Conservation (phyloP, 1,284 basidiomycete genomes). For the Papiliotrema terrestris region DNA sequence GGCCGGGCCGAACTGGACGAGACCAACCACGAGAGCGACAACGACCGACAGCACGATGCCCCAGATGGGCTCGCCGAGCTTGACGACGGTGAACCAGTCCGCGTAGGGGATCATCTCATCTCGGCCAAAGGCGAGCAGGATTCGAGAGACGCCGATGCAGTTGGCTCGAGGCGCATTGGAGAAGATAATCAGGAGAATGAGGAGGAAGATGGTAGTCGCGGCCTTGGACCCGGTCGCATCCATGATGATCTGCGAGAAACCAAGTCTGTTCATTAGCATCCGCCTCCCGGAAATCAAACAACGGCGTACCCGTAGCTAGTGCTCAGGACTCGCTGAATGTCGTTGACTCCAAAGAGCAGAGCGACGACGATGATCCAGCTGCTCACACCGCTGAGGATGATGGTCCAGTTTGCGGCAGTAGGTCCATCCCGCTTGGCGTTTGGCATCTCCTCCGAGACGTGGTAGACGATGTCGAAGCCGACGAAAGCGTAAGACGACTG, state of each 20-base stretch:
- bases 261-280: conserved; percentile 54
- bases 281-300: background rate
- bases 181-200: conserved; percentile 27
- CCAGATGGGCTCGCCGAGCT: conserved; percentile 24
- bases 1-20: conserved; percentile 26
- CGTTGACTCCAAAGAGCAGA: conserved; percentile 63
- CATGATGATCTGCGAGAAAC: conserved; percentile 53
- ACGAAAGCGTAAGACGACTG: conserved; percentile 42
- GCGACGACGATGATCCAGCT: conserved; percentile 62
- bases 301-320: conserved; percentile 60
- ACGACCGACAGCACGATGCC: conserved; percentile 19
- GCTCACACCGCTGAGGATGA: conserved; percentile 49
- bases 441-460: conserved; percentile 28
- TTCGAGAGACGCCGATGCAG: conserved; percentile 16
- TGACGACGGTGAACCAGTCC: conserved; percentile 6
- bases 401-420: conserved; percentile 15
- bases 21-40: conserved; percentile 14
- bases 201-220: conserved; percentile 24
- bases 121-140: conserved; percentile 19
- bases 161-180: conserved; percentile 20
- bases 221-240: conserved; percentile 25
- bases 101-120: conserved; percentile 24
- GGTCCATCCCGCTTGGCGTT: conserved; percentile 18
- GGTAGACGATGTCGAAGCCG: conserved; percentile 58
- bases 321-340: conserved; percentile 56